Base-by-base conservation (phyloP, 2,329 filamentous ascomycete species). In the Trichoderma sp. region DNA sequence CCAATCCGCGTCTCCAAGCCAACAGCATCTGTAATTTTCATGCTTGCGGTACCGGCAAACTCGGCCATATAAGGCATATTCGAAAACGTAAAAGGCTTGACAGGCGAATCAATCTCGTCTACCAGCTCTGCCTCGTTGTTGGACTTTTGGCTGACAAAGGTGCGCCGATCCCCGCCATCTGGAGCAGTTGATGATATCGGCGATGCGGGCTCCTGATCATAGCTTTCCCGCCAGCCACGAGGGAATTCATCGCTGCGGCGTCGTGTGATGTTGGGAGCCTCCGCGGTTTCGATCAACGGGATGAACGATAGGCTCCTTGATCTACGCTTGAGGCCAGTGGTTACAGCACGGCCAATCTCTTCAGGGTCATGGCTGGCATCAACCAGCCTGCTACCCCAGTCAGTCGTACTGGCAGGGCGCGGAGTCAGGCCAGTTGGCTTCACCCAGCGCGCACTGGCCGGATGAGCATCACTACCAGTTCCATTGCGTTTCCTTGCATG, bases 281-380 rank as follows among this genome's bases (percentile, higher is more conserved):
- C 52, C 13, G 4, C 46, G 13, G 4, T 77, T 76, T 68, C 58
- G 46, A 63, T 51, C n/a, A 56, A 28, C 14, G 66, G 79, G 24
- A 89, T 78, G 11, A 86, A 85, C 0, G 87, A 87, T 13, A 90
- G 76, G 71, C 87, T 90, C 59, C 87, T 82, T 2, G 87, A 90
- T 56, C 87, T 84, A 54, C 88, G 83, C 56, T 85, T 84, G 32
- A 82, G 75, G 4, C 79, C 81, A 39, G 79, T 79, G 2, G 87
- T 88, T 59, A 90, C 85, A 58, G 88, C 88, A 21, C 85, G 84
- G n/a, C 87, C 88, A 69, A 90, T 89, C 68, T 86, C 83, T n/a
- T 81, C 78, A 0, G 84, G 81, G 68, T 86, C 82, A 1, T 84
- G 81, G 16, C 80, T 77, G 4, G 75, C 77, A 26, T 75, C 74